Conservation (phyloP, 768 basidiomycete species). For the Gymnopilus dilepis region DNA sequence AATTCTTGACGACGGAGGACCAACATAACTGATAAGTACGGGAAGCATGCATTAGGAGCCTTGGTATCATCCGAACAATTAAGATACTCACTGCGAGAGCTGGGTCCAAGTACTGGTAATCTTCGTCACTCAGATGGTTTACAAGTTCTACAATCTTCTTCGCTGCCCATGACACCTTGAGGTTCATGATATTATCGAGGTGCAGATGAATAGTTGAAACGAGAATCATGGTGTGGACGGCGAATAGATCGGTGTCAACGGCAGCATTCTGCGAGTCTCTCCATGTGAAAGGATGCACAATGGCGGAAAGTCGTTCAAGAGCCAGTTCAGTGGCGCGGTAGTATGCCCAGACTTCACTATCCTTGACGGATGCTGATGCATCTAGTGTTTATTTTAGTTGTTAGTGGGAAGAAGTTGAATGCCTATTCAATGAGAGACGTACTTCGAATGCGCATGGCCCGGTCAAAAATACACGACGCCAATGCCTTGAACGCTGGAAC, state of each 20-base stretch:
- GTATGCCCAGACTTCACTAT: slow-evolving; percentile 42
- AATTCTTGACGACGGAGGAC: slow-evolving; percentile 30
- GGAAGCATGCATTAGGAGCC: background rate
- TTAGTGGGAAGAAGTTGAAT: slow-evolving; percentile 23
- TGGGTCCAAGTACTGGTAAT: slow-evolving; percentile 60
- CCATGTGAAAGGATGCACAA: slow-evolving; percentile 44
- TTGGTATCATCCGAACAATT: background rate
- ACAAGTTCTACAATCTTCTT: slow-evolving; percentile 50
- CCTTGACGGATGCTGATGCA: slow-evolving; percentile 25
- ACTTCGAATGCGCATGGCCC: slow-evolving; percentile 48
- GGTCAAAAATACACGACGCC: slow-evolving; percentile 58
- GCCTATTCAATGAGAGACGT: slow-evolving; percentile 4
- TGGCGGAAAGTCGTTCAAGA: slow-evolving; percentile 47
- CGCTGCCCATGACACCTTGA: slow-evolving; percentile 48
- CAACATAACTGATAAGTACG: slow-evolving; percentile 28
- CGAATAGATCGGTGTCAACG: slow-evolving; percentile 48
- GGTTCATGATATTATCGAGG: slow-evolving; percentile 42
- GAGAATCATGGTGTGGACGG: slow-evolving; percentile 55
- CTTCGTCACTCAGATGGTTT: slow-evolving; percentile 50
- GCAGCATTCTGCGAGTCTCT: slow-evolving; percentile 38
- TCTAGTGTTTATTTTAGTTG: slow-evolving; percentile 8
- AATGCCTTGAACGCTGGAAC: slow-evolving; percentile 53
- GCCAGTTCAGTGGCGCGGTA: slow-evolving; percentile 50
- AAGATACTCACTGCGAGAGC: slow-evolving; percentile 52
- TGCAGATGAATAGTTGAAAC: slow-evolving; percentile 58